Conservation (phyloP, 768 basidiomycete genomes). For the Tephrocybe sp. region DNA sequence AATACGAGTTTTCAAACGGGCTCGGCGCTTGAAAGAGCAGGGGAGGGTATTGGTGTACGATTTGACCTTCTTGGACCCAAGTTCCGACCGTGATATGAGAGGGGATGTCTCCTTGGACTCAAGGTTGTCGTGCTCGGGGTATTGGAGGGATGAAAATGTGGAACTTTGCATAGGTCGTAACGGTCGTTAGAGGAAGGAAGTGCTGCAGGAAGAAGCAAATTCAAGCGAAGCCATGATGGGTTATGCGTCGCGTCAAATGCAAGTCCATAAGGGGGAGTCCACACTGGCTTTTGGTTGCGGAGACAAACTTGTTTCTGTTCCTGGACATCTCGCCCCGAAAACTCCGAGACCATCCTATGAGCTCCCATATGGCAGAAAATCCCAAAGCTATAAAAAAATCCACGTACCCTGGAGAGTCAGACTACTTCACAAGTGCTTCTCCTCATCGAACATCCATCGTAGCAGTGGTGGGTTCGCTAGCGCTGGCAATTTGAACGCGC, state of each 20-base stretch:
- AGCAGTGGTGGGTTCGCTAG: no score
- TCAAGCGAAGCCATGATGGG: neutral
- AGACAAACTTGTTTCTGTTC: neutral
- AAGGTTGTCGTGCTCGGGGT: neutral
- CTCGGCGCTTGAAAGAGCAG: conserved; percentile 12
- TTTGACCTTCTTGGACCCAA: conserved; percentile 6
- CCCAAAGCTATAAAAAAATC: no score
- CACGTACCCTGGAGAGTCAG: no score
- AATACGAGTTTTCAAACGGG: neutral
- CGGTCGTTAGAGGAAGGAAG: conserved; percentile 1
- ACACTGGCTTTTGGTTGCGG: no score
- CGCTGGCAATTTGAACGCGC: neutral
- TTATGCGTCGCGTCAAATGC: no score
- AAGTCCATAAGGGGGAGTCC: no score
- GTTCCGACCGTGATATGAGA: conserved; percentile 4
- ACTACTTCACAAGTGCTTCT: no score
- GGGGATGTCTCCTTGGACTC: conserved; percentile 13
- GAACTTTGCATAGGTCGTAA: conserved; percentile 2
- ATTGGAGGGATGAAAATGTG: neutral
- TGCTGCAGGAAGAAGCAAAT: neutral
- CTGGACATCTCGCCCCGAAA: neutral
- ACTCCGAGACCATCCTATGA: no score
- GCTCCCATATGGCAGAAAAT: no score
- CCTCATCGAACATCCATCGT: no score
- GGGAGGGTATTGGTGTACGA: conserved; percentile 6